Evolutionary conservation across 2,329 filamentous ascomycete genomes (phyloP).

Genomic region (Sclerotinia sclerotiorum): DNA sequence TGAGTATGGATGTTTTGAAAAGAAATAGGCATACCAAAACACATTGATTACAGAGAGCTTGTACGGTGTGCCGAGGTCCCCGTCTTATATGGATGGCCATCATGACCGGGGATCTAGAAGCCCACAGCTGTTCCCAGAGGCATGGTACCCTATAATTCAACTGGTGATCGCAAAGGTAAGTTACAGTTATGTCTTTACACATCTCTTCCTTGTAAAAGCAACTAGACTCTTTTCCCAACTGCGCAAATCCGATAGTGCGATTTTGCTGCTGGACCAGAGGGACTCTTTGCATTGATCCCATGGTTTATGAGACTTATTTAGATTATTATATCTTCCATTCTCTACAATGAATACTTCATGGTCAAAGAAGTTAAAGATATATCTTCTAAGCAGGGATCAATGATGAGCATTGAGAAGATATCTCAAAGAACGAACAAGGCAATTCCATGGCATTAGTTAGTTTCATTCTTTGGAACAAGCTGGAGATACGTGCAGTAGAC

Average conservation of each 20-base stretch:
- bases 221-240: background rate
- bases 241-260: background rate
- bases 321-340: background rate
- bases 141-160: background rate
- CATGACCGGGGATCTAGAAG: too few relatives aligned
- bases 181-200: background rate
- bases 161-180: background rate
- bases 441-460: background rate
- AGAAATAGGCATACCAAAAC: background rate
- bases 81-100: too few relatives aligned
- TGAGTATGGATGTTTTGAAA: background rate
- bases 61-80: rapidly evolving
- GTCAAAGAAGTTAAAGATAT: background rate
- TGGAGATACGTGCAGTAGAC: background rate
- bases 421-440: background rate
- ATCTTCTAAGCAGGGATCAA: background rate
- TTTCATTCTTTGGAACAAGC: background rate
- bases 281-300: background rate
- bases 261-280: background rate
- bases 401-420: background rate
- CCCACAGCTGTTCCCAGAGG: rapidly evolving
- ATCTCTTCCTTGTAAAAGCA: background rate
- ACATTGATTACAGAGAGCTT: background rate
- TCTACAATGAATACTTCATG: background rate
- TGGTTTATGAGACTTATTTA: background rate